Conservation (phyloP, 805 yeast species). For the Schwanniomyces pseudopolymorphus region DNA sequence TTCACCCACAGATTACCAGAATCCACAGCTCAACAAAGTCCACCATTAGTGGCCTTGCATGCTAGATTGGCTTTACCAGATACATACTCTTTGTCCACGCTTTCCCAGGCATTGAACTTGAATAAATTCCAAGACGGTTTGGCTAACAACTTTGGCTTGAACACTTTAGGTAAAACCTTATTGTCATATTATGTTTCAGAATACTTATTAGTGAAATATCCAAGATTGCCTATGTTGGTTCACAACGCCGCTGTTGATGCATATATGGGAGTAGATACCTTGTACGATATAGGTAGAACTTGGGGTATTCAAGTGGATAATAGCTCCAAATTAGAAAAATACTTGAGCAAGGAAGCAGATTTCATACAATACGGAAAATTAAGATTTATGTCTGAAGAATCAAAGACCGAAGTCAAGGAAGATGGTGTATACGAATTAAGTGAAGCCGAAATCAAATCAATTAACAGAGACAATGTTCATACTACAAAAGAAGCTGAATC, state of each 20-base stretch:
- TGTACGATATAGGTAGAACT: constrained; percentile 62
- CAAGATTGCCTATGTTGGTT: constrained; percentile 83
- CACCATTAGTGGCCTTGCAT: constrained; percentile 77
- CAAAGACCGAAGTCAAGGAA: constrained; percentile 32
- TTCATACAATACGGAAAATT: constrained; percentile 69
- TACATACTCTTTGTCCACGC: constrained; percentile 56
- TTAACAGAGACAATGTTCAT: constrained; percentile 17
- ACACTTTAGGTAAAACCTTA: constrained; percentile 78
- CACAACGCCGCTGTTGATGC: constrained; percentile 75
- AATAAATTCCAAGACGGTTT: constrained; percentile 40
- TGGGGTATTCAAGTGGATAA: constrained; percentile 92
- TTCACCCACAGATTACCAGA: constrained; percentile 48
- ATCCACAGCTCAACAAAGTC: constrained; percentile 53
- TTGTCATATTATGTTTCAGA: constrained; percentile 76
- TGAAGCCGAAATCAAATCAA: constrained; percentile 19
- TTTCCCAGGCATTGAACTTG: constrained; percentile 81
- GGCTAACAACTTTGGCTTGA: constrained; percentile 75
- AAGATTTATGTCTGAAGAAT: constrained; percentile 43
- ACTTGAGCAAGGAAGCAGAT: constrained; percentile 66
- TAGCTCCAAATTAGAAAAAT: constrained; percentile 61
- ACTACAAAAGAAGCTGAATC: constrained; percentile 44
- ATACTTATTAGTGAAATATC: constrained; percentile 71
- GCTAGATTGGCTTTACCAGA: constrained; percentile 67
- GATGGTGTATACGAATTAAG: constrained; percentile 51
- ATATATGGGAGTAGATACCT: constrained; percentile 64